These are phyloP conservation scores for Colletotrichum graminicola DNA, from an alignment of 2,329 filamentous ascomycete species.

Conservation along the genomic window DNA sequence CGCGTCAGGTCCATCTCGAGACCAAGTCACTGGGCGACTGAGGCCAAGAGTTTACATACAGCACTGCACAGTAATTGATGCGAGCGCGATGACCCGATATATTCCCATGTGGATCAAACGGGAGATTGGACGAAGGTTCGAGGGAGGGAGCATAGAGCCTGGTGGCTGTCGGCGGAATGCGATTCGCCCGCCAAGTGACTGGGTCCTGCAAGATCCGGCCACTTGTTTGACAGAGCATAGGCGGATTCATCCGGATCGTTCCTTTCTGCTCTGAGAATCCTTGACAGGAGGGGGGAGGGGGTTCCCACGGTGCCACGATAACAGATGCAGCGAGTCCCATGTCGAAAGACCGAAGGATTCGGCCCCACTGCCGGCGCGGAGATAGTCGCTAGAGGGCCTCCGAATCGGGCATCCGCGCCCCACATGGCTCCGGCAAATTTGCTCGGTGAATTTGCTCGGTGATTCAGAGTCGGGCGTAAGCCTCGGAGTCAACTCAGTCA, in stretches of 20 bases:
- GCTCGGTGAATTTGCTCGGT: slow-evolving; percentile 21
- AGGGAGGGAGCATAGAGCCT: not conserved
- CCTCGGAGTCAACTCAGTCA: no score
- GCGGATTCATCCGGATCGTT: slow-evolving; percentile 1
- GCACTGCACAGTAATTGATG: slow-evolving; percentile 6
- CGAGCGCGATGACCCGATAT: slow-evolving; percentile 22
- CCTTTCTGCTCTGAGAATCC: not conserved
- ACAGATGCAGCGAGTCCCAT: slow-evolving; percentile 8
- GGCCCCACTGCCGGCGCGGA: slow-evolving; percentile 26
- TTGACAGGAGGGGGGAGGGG: not conserved
- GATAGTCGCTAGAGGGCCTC: not conserved
- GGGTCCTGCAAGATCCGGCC: slow-evolving; percentile 4
- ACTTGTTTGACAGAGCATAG: slow-evolving; percentile 12
- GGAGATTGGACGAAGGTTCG: slow-evolving; percentile 2
- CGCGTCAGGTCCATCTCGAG: slow-evolving; percentile 6
- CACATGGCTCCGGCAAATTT: slow-evolving; percentile 7
- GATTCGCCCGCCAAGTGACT: slow-evolving; percentile 25
- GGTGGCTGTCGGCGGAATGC: slow-evolving; percentile 13
- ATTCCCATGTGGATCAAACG: not conserved
- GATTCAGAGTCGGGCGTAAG: not conserved
- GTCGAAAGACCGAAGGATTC: slow-evolving; percentile 19
- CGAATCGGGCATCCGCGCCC: not conserved
- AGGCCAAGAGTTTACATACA: not conserved
- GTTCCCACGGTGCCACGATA: not conserved
- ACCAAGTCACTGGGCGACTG: not conserved